phyloP scores from a whole-genome alignment of 768 basidiomycete genomes.

The Rhodotorula babjevae region DNA sequence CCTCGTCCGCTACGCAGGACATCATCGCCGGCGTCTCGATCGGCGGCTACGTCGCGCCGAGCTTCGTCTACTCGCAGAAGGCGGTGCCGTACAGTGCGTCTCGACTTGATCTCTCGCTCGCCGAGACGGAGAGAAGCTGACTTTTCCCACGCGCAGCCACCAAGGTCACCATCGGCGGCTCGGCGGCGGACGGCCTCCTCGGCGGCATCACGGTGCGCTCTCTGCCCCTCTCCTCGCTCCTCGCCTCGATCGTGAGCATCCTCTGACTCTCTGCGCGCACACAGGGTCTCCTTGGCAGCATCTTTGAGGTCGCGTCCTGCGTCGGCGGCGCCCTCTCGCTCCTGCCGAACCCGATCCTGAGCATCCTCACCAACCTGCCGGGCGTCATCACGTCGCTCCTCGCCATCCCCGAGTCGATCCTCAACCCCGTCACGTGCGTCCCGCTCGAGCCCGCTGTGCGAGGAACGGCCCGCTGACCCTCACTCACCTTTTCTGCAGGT shows the following conservation, averaged over 20 bases:
- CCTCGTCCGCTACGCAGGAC: slow-evolving; percentile 4
- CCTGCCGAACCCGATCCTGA: not conserved
- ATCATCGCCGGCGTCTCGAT: slow-evolving; percentile 14
- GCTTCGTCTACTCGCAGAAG: slow-evolving; percentile 21
- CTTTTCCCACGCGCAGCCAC: not conserved
- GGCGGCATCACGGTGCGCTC: slow-evolving; percentile 2
- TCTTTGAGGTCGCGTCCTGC: slow-evolving; percentile 1
- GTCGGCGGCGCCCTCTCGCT: slow-evolving; percentile 13
- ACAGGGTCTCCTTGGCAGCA: not conserved
- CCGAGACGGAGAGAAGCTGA: no score
- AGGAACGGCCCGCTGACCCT: not conserved
- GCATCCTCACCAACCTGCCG: slow-evolving; percentile 6
- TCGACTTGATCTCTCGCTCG: no score
- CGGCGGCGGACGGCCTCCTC: slow-evolving; percentile 5
- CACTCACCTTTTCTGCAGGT: not conserved
- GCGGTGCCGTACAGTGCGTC: slow-evolving; percentile 18
- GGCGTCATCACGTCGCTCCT: slow-evolving; percentile 20
- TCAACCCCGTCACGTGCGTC: slow-evolving; percentile 3
- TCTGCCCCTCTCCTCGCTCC: not conserved
- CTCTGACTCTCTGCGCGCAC: not conserved
- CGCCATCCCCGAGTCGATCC: slow-evolving; percentile 9
- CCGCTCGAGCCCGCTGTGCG: no score
- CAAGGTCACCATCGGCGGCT: slow-evolving; percentile 1
- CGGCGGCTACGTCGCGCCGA: slow-evolving; percentile 22
- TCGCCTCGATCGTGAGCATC: not conserved